Conservation (phyloP, 2,329 filamentous ascomycete species). For the Fonsecaea erecta region DNA sequence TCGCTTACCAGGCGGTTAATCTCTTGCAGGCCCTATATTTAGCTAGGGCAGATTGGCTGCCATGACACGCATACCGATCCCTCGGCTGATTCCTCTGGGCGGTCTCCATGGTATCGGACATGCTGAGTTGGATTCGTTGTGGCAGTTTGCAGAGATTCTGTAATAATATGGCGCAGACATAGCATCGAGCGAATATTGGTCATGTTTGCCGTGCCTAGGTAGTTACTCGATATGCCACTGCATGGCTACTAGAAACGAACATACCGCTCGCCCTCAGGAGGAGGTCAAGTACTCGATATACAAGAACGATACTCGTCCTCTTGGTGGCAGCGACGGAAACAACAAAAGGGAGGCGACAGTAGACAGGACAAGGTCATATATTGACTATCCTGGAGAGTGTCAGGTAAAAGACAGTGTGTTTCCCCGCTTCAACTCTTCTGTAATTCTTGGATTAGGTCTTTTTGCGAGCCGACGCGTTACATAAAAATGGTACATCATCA, state of each 20-base stretch:
- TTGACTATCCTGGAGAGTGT: slow-evolving; percentile 16
- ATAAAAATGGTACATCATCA: slow-evolving; percentile 10
- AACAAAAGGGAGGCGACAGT: background rate
- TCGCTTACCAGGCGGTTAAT: slow-evolving; percentile 19
- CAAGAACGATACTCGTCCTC: background rate
- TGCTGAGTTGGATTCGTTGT: background rate
- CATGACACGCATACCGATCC: slow-evolving; percentile 2
- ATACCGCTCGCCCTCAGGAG: background rate
- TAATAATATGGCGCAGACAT: background rate
- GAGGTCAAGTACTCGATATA: background rate
- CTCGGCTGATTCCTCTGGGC: background rate
- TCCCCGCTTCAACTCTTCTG: slow-evolving; percentile 15
- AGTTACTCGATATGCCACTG: background rate
- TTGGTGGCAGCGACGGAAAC: background rate
- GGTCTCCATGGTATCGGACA: background rate
- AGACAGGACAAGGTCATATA: slow-evolving; percentile 3
- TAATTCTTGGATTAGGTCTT: background rate
- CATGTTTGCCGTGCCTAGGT: background rate
- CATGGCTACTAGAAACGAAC: background rate
- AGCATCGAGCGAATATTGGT: background rate
- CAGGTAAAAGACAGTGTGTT: slow-evolving; percentile 11
- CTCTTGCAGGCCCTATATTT: slow-evolving; percentile 15
- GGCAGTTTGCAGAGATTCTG: background rate
- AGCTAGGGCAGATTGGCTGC: slow-evolving; percentile 4
- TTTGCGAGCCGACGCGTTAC: slow-evolving; percentile 7